phyloP scores from a whole-genome alignment of 2,329 filamentous ascomycete genomes.

The Arthrobotrys iridis region DNA sequence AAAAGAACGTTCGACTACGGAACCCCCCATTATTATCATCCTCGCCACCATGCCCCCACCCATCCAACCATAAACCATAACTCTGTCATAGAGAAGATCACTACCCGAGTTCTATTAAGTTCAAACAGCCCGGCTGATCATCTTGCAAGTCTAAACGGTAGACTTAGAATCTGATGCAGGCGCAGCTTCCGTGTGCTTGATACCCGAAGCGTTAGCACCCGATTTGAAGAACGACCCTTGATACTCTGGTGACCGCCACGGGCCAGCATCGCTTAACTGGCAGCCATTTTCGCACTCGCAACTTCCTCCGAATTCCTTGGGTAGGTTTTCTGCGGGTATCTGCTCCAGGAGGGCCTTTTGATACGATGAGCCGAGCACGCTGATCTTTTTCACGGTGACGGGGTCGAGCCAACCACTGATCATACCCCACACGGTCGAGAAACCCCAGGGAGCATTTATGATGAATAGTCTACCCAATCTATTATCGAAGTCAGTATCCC shows the following conservation, averaged over 20 bases:
- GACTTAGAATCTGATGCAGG: neutral
- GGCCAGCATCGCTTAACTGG: conserved; percentile 84
- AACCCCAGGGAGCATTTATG: conserved; percentile 98
- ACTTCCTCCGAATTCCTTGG: conserved; percentile 81
- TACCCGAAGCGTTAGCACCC: conserved; percentile 5
- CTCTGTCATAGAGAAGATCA: neutral
- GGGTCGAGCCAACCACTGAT: conserved; percentile 96
- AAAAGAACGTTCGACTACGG: neutral
- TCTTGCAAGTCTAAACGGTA: conserved; percentile 14
- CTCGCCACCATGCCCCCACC: neutral
- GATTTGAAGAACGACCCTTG: conserved; percentile 66
- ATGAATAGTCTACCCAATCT: conserved; percentile 88
- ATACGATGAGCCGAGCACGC: conserved; percentile 84
- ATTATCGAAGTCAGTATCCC: conserved; percentile 15
- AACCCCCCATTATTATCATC: conserved; percentile 20
- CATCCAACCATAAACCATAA: neutral
- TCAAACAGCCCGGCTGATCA: no score
- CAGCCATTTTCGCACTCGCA: conserved; percentile 88
- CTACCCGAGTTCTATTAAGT: neutral
- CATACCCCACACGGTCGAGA: conserved; percentile 82
- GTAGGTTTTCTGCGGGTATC: conserved; percentile 88
- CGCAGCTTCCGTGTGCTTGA: neutral
- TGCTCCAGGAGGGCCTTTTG: conserved; percentile 84
- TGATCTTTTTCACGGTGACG: conserved; percentile 91
- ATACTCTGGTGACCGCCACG: conserved; percentile 81